Evolutionary conservation across 2,329 filamentous ascomycete genomes (phyloP).

Genomic region (Hymenoscyphus albidus): DNA sequence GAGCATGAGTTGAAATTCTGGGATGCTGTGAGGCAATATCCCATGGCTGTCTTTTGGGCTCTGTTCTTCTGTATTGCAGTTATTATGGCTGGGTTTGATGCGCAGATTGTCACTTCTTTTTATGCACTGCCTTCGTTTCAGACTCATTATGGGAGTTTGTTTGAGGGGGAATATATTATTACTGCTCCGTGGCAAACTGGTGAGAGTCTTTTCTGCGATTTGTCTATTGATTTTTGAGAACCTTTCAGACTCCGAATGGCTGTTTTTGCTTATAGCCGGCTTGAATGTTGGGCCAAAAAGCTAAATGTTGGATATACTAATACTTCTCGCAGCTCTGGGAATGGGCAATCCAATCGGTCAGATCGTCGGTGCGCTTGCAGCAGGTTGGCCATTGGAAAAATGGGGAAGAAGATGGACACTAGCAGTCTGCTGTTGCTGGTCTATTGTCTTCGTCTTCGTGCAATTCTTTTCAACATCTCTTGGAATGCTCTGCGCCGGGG

Average conservation of each 20-base stretch:
- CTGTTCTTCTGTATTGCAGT: conserved; percentile 28
- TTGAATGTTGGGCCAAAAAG: neutral
- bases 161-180: conserved; percentile 23
- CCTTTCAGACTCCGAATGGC: neutral
- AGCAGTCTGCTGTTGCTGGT: conserved; percentile 18
- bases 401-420: conserved; percentile 24
- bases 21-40: conserved; percentile 24
- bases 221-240: neutral
- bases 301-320: neutral
- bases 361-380: conserved; percentile 43
- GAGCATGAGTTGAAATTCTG: conserved; percentile 25
- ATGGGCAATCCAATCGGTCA: conserved; percentile 29
- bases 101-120: conserved; percentile 25
- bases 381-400: conserved; percentile 36
- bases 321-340: conserved; percentile 15
- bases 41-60: conserved; percentile 25
- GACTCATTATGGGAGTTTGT: conserved; percentile 20
- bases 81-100: conserved; percentile 29
- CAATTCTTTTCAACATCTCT: conserved; percentile 47
- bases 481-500: conserved; percentile 42
- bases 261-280: neutral
- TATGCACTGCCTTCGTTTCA: conserved; percentile 30
- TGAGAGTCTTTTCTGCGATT: neutral
- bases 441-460: conserved; percentile 39
- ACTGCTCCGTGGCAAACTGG: conserved; percentile 29